Evolutionary conservation across 352 stramenopile genomes (phyloP), one percentile per base, ranked within the genome.

Genomic region (Phytophthora nicotianae): DNA sequence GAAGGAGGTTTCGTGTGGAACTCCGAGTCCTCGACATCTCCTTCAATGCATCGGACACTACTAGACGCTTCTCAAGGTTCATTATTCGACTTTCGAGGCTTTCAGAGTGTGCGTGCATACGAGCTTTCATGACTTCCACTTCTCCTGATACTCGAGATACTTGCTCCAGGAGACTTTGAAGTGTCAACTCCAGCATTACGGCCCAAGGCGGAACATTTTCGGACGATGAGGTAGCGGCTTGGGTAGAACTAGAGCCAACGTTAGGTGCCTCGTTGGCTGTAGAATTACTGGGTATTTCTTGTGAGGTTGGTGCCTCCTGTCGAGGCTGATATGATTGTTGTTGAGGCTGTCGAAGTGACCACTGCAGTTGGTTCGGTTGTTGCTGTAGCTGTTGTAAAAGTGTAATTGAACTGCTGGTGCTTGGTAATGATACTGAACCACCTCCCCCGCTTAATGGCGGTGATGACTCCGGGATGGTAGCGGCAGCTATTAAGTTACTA

Each of bases 121-220:
- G 68, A 0, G 50, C 26, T 41, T 78, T 83, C 46, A 91, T 65
- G 21, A 54, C 41, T 27, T 91, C 76, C 20, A 91, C 73, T 26
- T 91, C 82, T 32, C 60, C 66, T 1, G 77, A 86, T 1, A 91
- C 82, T 2, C 60, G 69, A 11, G 62, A 53, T 9, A 91, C 79
- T 24, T 91, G 79, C 19, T 58, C 49, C 14, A 91, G 52, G 38
- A 91, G 80, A 23, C 43, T 71, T 40, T 88, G 76, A 47, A 91
- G 74, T 20, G 75, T 83, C 19, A 60, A 52, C 33, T 89, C 74
- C 38, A 91, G 70, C 16, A 72, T 32, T 20, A 83, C 46, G 6
- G 78, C 79, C 79, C 79, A 91, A 24, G 81, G 69, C 11, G 76
- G 79, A 27, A 58, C 42, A 40, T 26, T 56, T 43, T 70, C 62